phyloP scores from a whole-genome alignment of 2,329 filamentous ascomycete genomes.

The Diplodia corticola region DNA sequence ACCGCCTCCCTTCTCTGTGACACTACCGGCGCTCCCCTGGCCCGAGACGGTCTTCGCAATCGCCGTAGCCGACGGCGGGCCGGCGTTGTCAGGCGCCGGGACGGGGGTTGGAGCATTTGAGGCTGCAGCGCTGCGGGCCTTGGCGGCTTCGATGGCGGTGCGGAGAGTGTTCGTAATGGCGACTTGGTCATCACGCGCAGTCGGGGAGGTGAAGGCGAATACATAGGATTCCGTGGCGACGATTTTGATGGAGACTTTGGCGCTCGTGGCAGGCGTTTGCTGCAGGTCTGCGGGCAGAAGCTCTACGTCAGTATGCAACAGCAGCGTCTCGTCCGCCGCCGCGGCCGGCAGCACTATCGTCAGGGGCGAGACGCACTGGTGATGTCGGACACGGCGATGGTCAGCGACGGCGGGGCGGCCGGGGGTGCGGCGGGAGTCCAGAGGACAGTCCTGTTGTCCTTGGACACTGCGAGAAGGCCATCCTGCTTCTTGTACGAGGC shows the following conservation, averaged over 20 bases:
- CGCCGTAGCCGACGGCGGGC: conserved; percentile 69
- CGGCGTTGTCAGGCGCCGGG: conserved; percentile 37
- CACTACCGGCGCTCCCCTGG: conserved; percentile 38
- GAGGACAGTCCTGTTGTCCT: conserved; percentile 71
- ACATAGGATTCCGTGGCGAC: conserved; percentile 75
- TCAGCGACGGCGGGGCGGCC: conserved; percentile 62
- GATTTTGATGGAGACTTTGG: conserved; percentile 93
- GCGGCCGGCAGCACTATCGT: background rate
- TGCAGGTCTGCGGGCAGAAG: conserved; percentile 68
- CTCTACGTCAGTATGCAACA: background rate
- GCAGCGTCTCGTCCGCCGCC: background rate
- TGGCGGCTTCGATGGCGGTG: conserved; percentile 69
- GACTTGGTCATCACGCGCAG: conserved; percentile 81
- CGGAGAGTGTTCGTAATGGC: conserved; percentile 80
- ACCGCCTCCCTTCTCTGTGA: conserved; percentile 43
- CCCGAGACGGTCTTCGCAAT: conserved; percentile 70
- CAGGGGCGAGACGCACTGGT: conserved; percentile 61
- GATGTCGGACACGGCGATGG: conserved; percentile 72
- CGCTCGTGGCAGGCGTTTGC: conserved; percentile 82
- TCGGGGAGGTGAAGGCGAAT: conserved; percentile 83
- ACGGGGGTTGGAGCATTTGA: conserved; percentile 36
- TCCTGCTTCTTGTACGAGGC: conserved; percentile 91
- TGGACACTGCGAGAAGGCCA: conserved; percentile 74
- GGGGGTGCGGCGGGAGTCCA: conserved; percentile 79
- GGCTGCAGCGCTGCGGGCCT: conserved; percentile 48